phyloP scores from a whole-genome alignment of 139 green algal species.

The Deuterostichococcus epilithicus region DNA sequence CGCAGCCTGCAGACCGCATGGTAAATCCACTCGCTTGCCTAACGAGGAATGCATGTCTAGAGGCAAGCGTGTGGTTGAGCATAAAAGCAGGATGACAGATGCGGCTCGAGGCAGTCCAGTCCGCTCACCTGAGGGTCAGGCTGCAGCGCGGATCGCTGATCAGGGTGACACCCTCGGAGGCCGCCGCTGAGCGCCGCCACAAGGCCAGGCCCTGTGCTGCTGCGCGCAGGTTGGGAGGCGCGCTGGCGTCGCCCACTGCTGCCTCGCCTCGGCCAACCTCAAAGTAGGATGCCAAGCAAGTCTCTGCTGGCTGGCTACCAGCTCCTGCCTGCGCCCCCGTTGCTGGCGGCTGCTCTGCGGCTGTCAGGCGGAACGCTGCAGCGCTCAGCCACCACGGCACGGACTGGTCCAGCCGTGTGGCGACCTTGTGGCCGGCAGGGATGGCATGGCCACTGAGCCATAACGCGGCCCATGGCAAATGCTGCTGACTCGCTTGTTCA shows the following conservation, averaged over 20 bases:
- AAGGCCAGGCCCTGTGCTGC: not conserved
- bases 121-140: not conserved
- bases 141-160: not conserved
- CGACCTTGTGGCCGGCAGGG: not conserved
- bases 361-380: not conserved
- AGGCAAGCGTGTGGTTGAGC: no score
- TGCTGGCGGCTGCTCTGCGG: not conserved
- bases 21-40: no score
- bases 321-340: not conserved
- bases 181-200: not conserved
- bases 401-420: not conserved
- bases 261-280: no score
- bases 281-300: not conserved
- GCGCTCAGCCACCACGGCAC: not conserved
- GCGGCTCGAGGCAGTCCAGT: no score
- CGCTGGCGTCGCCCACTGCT: no score
- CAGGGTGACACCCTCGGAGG: not conserved
- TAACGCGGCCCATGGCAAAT: no score
- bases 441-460: not conserved
- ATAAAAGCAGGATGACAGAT: no score
- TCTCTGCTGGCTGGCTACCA: not conserved
- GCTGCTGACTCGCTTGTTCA: no score
- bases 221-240: not conserved
- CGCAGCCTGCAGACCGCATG: conserved; percentile 1
- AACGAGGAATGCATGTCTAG: no score